These are phyloP conservation scores for Boletus reticuloceps DNA, from an alignment of 768 basidiomycete genomes.

Conservation along the genomic window DNA sequence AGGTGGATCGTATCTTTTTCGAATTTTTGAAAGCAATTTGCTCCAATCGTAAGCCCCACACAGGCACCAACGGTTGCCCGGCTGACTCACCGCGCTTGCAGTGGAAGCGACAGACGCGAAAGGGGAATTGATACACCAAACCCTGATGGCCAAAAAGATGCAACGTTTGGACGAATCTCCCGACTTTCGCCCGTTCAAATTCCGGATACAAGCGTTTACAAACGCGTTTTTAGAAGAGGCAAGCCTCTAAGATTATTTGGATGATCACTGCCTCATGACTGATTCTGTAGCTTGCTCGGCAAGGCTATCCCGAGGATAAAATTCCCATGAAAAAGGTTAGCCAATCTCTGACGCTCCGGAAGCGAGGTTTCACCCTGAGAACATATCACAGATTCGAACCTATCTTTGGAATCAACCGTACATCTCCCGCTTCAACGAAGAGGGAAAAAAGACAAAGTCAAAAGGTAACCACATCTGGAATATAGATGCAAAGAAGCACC, in stretches of 20 bases:
- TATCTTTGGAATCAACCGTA: conserved; percentile 95
- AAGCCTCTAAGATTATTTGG: conserved; percentile 18
- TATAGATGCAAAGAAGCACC: conserved; percentile 85
- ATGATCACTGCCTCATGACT: conserved; percentile 7
- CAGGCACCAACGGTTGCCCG: conserved; percentile 4
- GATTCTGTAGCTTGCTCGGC: conserved; percentile 60
- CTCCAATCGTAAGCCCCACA: conserved; percentile 72
- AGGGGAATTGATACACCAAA: conserved; percentile 96
- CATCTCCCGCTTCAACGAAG: conserved; percentile 97
- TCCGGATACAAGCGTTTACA: conserved; percentile 97
- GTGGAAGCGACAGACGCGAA: conserved; percentile 93
- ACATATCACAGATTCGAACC: conserved; percentile 66
- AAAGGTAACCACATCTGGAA: conserved; percentile 99
- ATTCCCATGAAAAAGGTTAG: conserved; percentile 94
- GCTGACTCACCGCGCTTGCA: conserved; percentile 34
- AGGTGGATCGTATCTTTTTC: conserved; percentile 90
- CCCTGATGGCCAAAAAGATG: conserved; percentile 99
- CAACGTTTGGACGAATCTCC: conserved; percentile 92
- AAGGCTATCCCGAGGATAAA: conserved; percentile 91
- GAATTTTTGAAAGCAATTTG: conserved; percentile 85
- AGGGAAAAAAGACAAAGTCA: conserved; percentile 98
- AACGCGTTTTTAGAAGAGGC: conserved; percentile 93
- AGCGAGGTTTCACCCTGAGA: conserved; percentile 20
- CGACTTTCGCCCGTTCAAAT: conserved; percentile 98
- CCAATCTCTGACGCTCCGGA: conserved; percentile 9